Conservation (phyloP, 2,329 filamentous ascomycete genomes). For the Nakataea oryzae region DNA sequence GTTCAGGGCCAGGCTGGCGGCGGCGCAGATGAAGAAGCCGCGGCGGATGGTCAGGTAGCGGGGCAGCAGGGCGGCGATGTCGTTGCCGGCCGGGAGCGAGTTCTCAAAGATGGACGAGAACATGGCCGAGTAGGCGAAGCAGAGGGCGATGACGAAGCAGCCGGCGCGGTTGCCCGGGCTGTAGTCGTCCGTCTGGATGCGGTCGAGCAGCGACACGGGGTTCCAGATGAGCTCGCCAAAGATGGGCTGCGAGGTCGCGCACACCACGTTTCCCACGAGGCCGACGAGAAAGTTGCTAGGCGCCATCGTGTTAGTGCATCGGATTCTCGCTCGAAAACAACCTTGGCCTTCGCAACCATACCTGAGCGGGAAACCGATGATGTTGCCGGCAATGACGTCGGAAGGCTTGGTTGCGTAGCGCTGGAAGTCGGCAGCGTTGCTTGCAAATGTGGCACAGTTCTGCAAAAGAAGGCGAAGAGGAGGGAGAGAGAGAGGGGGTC, state of each 20-base stretch:
- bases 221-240: conserved; percentile 8
- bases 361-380: conserved; percentile 28
- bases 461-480: neutral
- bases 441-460: conserved; percentile 24
- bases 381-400: conserved; percentile 27
- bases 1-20: conserved; percentile 11
- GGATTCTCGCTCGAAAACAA: too few species aligned
- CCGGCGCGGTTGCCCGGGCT: conserved; percentile 3
- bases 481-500: too few species aligned
- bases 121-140: conserved; percentile 4
- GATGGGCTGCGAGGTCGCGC: conserved; percentile 4
- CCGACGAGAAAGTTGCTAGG: conserved; percentile 24
- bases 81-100: conserved; percentile 13
- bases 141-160: conserved; percentile 7
- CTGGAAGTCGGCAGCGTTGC: conserved; percentile 30
- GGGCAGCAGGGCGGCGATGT: conserved; percentile 22
- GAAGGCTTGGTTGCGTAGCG: conserved; percentile 27
- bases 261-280: conserved; percentile 22
- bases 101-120: conserved; percentile 7
- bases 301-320: too few species aligned
- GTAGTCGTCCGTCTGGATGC: conserved; percentile 5
- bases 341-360: too few species aligned
- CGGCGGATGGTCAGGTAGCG: conserved; percentile 26
- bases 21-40: conserved; percentile 22
- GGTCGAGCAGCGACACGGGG: conserved; percentile 5